phyloP scores from a whole-genome alignment of 192 early-diverging fungal genomes.

The Chytriomyces sp. region DNA sequence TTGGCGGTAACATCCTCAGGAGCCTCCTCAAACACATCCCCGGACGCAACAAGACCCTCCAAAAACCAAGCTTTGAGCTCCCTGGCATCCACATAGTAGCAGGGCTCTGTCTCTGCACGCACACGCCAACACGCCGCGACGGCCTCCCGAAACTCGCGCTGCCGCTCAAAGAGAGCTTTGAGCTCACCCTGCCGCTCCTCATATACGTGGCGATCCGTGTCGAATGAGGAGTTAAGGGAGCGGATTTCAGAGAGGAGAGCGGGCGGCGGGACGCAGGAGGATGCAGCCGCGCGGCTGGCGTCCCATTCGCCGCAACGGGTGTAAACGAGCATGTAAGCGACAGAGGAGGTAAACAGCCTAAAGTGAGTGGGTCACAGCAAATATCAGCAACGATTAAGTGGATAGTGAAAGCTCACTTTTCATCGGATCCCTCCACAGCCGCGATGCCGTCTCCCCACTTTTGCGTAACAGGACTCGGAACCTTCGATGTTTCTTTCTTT shows the following conservation, averaged over 20 bases:
- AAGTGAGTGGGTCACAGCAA: not conserved
- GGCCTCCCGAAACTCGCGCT: not conserved
- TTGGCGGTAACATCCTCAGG: not conserved
- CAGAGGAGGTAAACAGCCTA: slow-evolving; percentile 9
- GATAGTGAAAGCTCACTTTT: not conserved
- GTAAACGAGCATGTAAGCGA: slow-evolving; percentile 26
- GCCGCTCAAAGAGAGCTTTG: not conserved
- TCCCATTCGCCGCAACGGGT: slow-evolving; percentile 5
- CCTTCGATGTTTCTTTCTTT: not conserved
- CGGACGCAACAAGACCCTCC: slow-evolving; percentile 7
- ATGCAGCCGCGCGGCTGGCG: not conserved
- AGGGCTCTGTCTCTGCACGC: not conserved
- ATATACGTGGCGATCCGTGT: not conserved
- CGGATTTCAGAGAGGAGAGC: slow-evolving; percentile 4
- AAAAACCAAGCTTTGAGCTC: not conserved
- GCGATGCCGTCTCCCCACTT: too few species aligned
- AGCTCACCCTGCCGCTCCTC: slow-evolving; percentile 4
- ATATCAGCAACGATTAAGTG: too few species aligned
- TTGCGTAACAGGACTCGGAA: too few species aligned
- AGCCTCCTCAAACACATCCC: not conserved
- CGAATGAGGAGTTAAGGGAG: not conserved
- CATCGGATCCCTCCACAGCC: too few species aligned
- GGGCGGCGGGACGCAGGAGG: not conserved
- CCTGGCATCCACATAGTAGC: slow-evolving; percentile 5
- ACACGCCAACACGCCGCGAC: not conserved